These are phyloP conservation scores for Cercospora sojina DNA, from an alignment of 2,329 filamentous ascomycete species.

Conservation along the genomic window DNA sequence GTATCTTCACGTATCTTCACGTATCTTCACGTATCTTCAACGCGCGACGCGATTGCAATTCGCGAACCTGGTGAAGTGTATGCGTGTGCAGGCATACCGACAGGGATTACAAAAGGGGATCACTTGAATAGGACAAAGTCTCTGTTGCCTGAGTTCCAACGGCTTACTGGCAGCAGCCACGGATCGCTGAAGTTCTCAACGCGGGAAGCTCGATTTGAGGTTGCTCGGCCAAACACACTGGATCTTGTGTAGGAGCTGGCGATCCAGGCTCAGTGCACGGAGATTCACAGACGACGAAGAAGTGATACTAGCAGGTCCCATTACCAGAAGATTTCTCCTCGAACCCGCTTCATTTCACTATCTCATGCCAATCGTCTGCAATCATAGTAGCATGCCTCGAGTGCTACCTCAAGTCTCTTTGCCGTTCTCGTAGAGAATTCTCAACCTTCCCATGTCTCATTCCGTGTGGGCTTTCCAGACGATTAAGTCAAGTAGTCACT, in stretches of 20 bases:
- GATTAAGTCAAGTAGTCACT: neutral
- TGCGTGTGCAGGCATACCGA: slow-evolving; percentile 1
- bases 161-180: neutral
- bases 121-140: neutral
- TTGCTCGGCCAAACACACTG: neutral
- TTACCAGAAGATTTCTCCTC: neutral
- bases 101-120: neutral
- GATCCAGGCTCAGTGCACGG: neutral
- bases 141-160: neutral
- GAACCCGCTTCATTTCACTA: neutral
- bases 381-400: neutral
- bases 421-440: neutral
- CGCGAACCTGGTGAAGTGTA: slow-evolving; percentile 1
- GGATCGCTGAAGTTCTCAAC: neutral
- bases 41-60: slow-evolving; percentile 3
- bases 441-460: neutral
- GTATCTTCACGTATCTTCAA: slow-evolving; percentile 5
- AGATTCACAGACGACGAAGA: neutral
- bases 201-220: neutral
- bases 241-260: neutral
- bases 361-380: neutral
- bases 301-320: neutral
- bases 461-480: neutral
- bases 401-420: neutral
- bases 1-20: neutral